A percentile compares a stretch with the other conserved stretches of the same genome.
phyloP scores from a whole-genome alignment of 345 rosid genomes.

The rapeseed (Brassica napus) region Da-Ae NC_063437.1:21154501-21155000 shows the following conservation, averaged over 20 bases:
- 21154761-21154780: constrained; percentile 41
- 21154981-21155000: constrained; percentile 41
- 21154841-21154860: constrained; percentile 40
- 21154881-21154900: constrained; percentile 72
- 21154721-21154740: not conserved
- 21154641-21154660: constrained; percentile 37
- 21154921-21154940: constrained; percentile 64
- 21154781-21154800: constrained; percentile 47
- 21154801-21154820: constrained; percentile 36
- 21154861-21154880: constrained; percentile 46
- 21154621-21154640: constrained; percentile 37
- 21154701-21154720: not conserved
- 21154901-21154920: constrained; percentile 75
- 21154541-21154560: not conserved
- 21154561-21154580: constrained; percentile 36
- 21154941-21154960: constrained; percentile 61
- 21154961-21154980: constrained; percentile 63
- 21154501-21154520: not conserved
- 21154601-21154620: constrained; percentile 27
- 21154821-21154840: constrained; percentile 35
- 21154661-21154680: constrained; percentile 27
- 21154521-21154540: not conserved
- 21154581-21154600: constrained; percentile 34
- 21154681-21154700: not conserved
- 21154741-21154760: constrained; percentile 7